These are phyloP conservation scores for Phytophthora kernoviae DNA, from an alignment of 352 stramenopile species.

Conservation along the genomic window DNA sequence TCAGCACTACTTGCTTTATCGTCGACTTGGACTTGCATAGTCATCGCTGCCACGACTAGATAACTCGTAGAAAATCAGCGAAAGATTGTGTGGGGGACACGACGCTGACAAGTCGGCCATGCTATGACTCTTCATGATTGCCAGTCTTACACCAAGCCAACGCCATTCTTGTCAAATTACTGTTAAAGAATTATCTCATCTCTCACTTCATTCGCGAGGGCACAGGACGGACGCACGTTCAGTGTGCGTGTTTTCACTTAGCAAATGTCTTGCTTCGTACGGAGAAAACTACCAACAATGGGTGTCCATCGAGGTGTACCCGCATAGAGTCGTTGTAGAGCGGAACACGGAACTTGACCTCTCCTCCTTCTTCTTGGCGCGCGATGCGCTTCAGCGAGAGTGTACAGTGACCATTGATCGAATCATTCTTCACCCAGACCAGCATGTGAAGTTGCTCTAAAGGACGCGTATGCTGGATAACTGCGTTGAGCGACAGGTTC, in stretches of 20 bases:
- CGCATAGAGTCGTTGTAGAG: slow-evolving; percentile 85
- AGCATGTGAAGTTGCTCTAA: slow-evolving; percentile 86
- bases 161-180: slow-evolving; percentile 3
- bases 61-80: background rate
- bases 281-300: slow-evolving; percentile 75
- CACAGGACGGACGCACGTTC: slow-evolving; percentile 24
- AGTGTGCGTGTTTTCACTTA: slow-evolving; percentile 50
- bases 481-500: slow-evolving; percentile 73
- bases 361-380: slow-evolving; percentile 62
- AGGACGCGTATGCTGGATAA: slow-evolving; percentile 71
- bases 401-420: slow-evolving; percentile 79
- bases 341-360: slow-evolving; percentile 78
- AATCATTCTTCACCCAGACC: slow-evolving; percentile 83
- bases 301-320: slow-evolving; percentile 71
- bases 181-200: slow-evolving; percentile 34
- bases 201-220: slow-evolving; percentile 16
- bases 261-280: slow-evolving; percentile 85
- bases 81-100: slow-evolving; percentile 26
- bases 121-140: slow-evolving; percentile 19
- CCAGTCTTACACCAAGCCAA: background rate
- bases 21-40: background rate
- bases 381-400: slow-evolving; percentile 83
- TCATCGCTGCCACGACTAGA: slow-evolving; percentile 1
- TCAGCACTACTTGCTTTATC: background rate
- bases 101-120: slow-evolving; percentile 5